Evolutionary conservation across 208 protist species (phyloP).

Genomic region (Crithidia expoeki): DNA sequence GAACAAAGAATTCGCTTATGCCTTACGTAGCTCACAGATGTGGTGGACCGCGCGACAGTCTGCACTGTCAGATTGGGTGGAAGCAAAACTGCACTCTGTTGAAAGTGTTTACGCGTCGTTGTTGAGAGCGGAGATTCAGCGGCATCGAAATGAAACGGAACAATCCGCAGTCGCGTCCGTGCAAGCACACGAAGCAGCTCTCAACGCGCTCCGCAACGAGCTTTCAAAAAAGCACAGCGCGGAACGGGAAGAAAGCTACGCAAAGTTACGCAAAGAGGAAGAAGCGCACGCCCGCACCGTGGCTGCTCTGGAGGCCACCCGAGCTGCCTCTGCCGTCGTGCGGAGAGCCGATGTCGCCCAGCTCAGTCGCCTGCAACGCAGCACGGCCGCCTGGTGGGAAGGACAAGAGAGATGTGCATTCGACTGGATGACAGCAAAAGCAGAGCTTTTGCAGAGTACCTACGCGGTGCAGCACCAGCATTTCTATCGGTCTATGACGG

Average conservation of each 20-base stretch:
- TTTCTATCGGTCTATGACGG: neutral
- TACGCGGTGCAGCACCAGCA: conserved; percentile 12
- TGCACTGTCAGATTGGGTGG: neutral
- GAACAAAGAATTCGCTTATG: too few relatives aligned
- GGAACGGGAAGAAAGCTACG: neutral
- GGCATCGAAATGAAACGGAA: neutral
- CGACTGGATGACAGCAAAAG: conserved; percentile 19
- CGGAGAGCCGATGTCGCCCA: neutral
- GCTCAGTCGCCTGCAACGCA: neutral
- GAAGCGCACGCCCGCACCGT: conserved; percentile 15
- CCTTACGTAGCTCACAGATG: neutral
- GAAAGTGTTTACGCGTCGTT: neutral
- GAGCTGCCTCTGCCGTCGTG: neutral
- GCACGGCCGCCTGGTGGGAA: conserved; percentile 14
- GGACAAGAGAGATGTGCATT: conserved; percentile 5
- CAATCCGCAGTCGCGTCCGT: neutral
- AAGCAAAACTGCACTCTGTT: neutral
- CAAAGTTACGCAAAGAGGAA: conserved; percentile 10
- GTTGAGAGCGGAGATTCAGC: neutral
- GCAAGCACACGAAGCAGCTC: neutral
- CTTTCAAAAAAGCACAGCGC: conserved; percentile 1
- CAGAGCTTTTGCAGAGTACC: neutral
- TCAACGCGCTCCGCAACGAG: neutral
- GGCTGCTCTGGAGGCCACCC: conserved; percentile 11
- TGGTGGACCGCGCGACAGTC: conserved; percentile 6